Conservation (phyloP, 345 rosid genomes). For the Triadica sebifera region DNA sequence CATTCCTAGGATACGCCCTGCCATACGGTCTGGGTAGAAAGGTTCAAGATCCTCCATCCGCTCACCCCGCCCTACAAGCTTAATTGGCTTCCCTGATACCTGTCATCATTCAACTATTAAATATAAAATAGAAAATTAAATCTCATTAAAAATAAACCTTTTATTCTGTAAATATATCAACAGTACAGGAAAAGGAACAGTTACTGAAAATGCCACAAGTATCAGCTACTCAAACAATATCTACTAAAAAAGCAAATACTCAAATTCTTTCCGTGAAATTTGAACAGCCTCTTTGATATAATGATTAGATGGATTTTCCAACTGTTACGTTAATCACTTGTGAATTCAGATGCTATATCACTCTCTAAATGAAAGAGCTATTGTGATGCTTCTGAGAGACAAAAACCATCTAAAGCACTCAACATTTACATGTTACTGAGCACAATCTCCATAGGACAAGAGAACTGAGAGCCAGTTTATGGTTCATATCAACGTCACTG, state of each 20-base stretch:
- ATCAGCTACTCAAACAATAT: slow-evolving; percentile 6
- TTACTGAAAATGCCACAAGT: slow-evolving; percentile 11
- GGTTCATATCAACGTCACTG: neutral
- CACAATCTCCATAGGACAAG: neutral
- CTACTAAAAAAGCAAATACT: neutral
- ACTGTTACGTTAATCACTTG: neutral
- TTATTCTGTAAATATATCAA: neutral
- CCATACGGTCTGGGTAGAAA: slow-evolving; percentile 96
- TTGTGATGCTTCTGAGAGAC: neutral
- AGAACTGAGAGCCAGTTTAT: neutral
- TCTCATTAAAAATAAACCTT: neutral
- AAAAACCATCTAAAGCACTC: slow-evolving; percentile 4
- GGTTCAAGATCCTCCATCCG: slow-evolving; percentile 98
- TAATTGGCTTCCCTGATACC: slow-evolving; percentile 98
- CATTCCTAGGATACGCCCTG: slow-evolving; percentile 96
- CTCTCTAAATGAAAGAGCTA: neutral
- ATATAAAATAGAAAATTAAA: slow-evolving; percentile 2
- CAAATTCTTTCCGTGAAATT: neutral
- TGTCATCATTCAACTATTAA: slow-evolving; percentile 25
- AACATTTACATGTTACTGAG: neutral
- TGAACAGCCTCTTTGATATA: neutral
- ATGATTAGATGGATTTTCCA: neutral
- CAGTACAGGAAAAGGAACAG: neutral
- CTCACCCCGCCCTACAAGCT: slow-evolving; percentile 97
- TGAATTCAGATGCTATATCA: neutral